phyloP scores from a whole-genome alignment of 1,139 yeast genomes.

The Suhomyces coccinellae region DNA sequence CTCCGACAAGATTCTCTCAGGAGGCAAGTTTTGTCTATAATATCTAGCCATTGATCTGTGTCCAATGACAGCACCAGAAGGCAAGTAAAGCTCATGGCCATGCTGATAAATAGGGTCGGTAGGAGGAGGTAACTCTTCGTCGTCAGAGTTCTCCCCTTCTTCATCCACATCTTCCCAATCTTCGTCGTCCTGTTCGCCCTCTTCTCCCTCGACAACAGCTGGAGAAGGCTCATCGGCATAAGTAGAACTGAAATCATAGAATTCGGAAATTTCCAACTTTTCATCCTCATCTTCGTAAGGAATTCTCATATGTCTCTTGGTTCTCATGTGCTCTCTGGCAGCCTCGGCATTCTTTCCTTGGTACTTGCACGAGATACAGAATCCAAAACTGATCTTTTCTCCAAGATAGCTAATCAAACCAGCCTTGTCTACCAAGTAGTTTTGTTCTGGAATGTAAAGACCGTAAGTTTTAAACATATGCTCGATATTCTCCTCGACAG shows the following conservation, averaged over 20 bases:
- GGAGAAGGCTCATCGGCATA: slow-evolving; percentile 38
- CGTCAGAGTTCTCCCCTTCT: slow-evolving; percentile 33
- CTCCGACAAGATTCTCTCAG: slow-evolving; percentile 70
- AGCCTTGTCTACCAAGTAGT: slow-evolving; percentile 62
- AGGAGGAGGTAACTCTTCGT: slow-evolving; percentile 34
- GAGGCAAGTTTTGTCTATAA: slow-evolving; percentile 74
- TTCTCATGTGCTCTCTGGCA: slow-evolving; percentile 84
- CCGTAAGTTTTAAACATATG: slow-evolving; percentile 84
- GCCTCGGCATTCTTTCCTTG: slow-evolving; percentile 84
- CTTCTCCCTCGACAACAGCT: slow-evolving; percentile 4
- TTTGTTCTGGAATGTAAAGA: slow-evolving; percentile 79
- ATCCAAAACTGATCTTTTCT: slow-evolving; percentile 82
- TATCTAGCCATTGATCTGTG: slow-evolving; percentile 87
- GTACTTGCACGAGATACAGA: slow-evolving; percentile 80
- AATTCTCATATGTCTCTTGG: slow-evolving; percentile 82
- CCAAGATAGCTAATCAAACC: slow-evolving; percentile 77
- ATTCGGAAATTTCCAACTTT: slow-evolving; percentile 74
- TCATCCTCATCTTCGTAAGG: slow-evolving; percentile 88
- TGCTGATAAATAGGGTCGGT: slow-evolving; percentile 44
- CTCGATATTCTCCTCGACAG: slow-evolving; percentile 60
- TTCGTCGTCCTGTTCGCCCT: slow-evolving; percentile 43
- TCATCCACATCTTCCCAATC: slow-evolving; percentile 35
- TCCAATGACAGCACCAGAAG: slow-evolving; percentile 85
- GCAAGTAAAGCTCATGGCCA: slow-evolving; percentile 79
- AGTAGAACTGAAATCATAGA: slow-evolving; percentile 80